Evolutionary conservation across 2,329 filamentous ascomycete genomes (phyloP).

Genomic region (Colletotrichum viniferum): DNA sequence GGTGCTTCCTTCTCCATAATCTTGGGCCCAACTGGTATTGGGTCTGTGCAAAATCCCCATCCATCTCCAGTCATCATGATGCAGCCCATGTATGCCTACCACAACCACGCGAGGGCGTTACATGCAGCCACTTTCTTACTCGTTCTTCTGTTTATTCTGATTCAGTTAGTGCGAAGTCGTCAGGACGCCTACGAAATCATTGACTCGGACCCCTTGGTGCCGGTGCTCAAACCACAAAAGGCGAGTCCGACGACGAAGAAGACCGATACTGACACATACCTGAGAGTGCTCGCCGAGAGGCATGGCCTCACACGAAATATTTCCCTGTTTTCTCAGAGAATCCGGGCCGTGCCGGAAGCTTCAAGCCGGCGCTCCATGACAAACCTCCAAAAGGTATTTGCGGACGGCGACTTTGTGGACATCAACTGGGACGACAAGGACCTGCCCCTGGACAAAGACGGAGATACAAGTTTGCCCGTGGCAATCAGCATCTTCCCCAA

Average conservation of each 20-base stretch:
- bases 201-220: constrained; percentile 6
- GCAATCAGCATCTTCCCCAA: constrained; percentile 32
- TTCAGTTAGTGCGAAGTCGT: constrained; percentile 1
- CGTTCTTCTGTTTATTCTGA: constrained; percentile 9
- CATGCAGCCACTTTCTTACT: constrained; percentile 16
- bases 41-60: not conserved
- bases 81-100: not conserved
- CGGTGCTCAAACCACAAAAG: not conserved
- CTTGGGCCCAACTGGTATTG: not conserved
- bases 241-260: not conserved
- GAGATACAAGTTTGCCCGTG: constrained; percentile 31
- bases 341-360: not conserved
- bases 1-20: not conserved
- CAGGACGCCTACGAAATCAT: constrained; percentile 8
- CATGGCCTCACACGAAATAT: constrained; percentile 4
- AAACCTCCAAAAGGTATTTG: not conserved
- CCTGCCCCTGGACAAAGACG: not conserved
- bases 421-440: constrained; percentile 2
- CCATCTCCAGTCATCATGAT: not conserved
- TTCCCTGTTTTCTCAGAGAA: constrained; percentile 2
- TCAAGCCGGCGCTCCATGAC: not conserved
- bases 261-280: not conserved
- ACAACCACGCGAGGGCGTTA: constrained; percentile 11
- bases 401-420: not conserved
- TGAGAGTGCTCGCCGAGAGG: constrained; percentile 3